Base-by-base conservation (phyloP, 2,329 filamentous ascomycete species). In the Elsinoe ampelina region DNA sequence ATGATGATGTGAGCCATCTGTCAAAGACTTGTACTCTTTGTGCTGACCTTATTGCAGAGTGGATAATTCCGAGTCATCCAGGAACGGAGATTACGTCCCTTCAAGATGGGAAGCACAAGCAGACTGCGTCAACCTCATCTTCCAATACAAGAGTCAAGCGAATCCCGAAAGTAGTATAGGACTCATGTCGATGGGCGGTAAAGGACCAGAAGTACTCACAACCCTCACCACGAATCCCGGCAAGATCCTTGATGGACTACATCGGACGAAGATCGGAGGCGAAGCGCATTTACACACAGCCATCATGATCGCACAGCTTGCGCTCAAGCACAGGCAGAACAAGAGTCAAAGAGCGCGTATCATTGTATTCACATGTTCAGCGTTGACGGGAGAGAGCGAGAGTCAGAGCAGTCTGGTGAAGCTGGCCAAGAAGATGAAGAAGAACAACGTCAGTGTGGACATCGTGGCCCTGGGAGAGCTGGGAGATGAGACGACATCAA, bases 391-490 rank as follows among this genome's bases (percentile, higher is more conserved):
- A 68, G 85, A 89, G 67, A 81, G 84, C 61, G 93, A 98, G 68
- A 86, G 89, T 62, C 87, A 96, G 72, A 93, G 93, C 75, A 83
- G 86, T 55, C 82, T 98, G 52, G 81, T 91, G 61, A 88, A 89
- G 68, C 80, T 98, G 30, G 91, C 93, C 43, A 95, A 93, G 78
- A 95, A 93, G 77, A 95, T 97, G 90, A 97, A 97, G 83, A 98
- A 98, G 81, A 87, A 86, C 72, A 92, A 88, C 68, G 88, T 95
- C 59, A 88, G 85, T 60, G 88, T 98, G 68, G 93, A 98, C 72
- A 92, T 98, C 67, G 82, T 98, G 60, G 83, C 92, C 47, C 98
- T 98, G 66, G 93, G 93, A 63, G 92, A 98, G 66, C 80, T 95
- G 55, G 89, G 93, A 63, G 88, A 91, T 64, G 89, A 95, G 63